Conservation (phyloP, 495 filamentous ascomycete species). For the Rusavskia elegans region DNA sequence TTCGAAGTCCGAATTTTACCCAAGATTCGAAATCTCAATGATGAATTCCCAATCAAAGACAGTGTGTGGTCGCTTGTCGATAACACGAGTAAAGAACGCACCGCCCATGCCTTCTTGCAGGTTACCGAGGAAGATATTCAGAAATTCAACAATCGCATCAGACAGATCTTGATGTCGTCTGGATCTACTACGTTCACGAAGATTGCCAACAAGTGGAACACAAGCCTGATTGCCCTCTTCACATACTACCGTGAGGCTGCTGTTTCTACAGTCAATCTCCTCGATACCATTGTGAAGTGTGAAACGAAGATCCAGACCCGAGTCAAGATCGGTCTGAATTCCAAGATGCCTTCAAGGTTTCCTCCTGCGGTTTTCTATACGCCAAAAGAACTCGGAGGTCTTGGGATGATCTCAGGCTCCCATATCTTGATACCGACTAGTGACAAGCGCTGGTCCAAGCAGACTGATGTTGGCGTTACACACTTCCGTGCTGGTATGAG, state of each 20-base stretch:
- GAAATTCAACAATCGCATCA: slow-evolving; percentile 98
- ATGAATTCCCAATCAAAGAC: slow-evolving; percentile 94
- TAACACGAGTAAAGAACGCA: slow-evolving; percentile 90
- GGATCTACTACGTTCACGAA: slow-evolving; percentile 99
- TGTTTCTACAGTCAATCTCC: slow-evolving; percentile 86
- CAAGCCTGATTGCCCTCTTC: slow-evolving; percentile 93
- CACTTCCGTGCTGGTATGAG: slow-evolving; percentile 98
- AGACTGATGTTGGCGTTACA: slow-evolving; percentile 93
- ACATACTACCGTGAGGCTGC: slow-evolving; percentile 98
- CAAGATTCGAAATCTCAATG: slow-evolving; percentile 86
- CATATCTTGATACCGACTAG: slow-evolving; percentile 97
- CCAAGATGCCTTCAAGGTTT: slow-evolving; percentile 99
- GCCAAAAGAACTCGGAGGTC: slow-evolving; percentile 91
- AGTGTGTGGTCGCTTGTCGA: slow-evolving; percentile 96
- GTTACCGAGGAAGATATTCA: slow-evolving; percentile 97
- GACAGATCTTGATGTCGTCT: slow-evolving; percentile 98
- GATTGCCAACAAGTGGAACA: slow-evolving; percentile 99
- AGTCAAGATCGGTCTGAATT: slow-evolving; percentile 98
- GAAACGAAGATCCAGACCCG: slow-evolving; percentile 99
- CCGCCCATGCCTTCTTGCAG: slow-evolving; percentile 93
- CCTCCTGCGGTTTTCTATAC: slow-evolving; percentile 98
- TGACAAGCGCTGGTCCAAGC: slow-evolving; percentile 96
- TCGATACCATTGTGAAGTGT: slow-evolving; percentile 98
- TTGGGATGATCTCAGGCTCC: slow-evolving; percentile 98
- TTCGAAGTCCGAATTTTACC: slow-evolving; percentile 97